Evolutionary conservation across 2,329 filamentous ascomycete genomes (phyloP).

Genomic region (Rachicladosporium sp.): DNA sequence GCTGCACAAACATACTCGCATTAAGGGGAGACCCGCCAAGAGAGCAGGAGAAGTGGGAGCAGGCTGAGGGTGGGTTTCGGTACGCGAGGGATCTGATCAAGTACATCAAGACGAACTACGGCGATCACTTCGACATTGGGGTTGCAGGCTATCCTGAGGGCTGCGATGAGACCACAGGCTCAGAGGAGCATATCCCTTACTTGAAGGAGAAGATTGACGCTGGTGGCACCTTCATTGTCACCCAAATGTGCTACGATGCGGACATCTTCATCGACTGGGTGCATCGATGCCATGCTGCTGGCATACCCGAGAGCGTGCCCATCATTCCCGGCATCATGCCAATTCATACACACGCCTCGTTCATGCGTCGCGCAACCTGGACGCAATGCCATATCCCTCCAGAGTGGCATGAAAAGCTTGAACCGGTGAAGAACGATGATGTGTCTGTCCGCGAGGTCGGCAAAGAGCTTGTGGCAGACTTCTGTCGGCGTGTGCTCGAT

Average conservation of each 20-base stretch:
- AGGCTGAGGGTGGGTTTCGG: constrained; percentile 71
- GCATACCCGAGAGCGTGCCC: constrained; percentile 57
- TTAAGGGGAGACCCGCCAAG: constrained; percentile 85
- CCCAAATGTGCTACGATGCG: constrained; percentile 98
- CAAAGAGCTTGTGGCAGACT: constrained; percentile 71
- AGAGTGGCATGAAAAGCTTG: constrained; percentile 67
- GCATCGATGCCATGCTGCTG: constrained; percentile 67
- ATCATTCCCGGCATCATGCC: constrained; percentile 86
- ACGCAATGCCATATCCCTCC: constrained; percentile 76
- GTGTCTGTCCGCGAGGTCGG: constrained; percentile 82
- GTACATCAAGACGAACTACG: constrained; percentile 68
- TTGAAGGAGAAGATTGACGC: constrained; percentile 95
- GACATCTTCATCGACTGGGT: constrained; percentile 94
- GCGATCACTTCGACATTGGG: constrained; percentile 90
- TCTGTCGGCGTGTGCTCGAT: constrained; percentile 77
- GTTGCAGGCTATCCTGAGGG: constrained; percentile 96
- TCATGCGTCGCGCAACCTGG: constrained; percentile 79
- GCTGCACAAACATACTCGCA: constrained; percentile 94
- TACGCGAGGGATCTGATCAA: constrained; percentile 86
- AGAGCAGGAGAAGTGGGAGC: constrained; percentile 89
- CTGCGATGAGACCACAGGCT: constrained; percentile 81
- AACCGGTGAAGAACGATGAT: constrained; percentile 95
- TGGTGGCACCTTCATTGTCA: constrained; percentile 86
- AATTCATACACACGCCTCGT: constrained; percentile 89
- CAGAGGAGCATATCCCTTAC: constrained; percentile 75